Evolutionary conservation across 2,329 filamentous ascomycete genomes (phyloP).

Genomic region (Aspergillus versicolor): DNA sequence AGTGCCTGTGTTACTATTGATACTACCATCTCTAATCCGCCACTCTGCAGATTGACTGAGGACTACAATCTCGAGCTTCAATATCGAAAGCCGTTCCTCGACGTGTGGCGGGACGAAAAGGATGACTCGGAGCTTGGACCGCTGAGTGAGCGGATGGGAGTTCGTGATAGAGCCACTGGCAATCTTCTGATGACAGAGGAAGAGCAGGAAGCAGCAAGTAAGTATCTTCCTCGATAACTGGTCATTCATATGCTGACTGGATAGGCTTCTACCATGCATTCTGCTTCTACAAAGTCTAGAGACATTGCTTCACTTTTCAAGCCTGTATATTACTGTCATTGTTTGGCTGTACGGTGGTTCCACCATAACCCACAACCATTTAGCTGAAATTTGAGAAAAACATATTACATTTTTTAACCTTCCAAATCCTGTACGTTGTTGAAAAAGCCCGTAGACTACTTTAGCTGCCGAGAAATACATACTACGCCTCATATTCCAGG

Average conservation of each 20-base stretch:
- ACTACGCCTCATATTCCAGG: neutral
- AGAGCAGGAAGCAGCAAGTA: slow-evolving; percentile 84
- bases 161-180: slow-evolving; percentile 68
- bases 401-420: neutral
- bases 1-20: slow-evolving; percentile 13
- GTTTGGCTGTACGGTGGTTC: no score
- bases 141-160: slow-evolving; percentile 93
- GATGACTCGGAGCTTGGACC: slow-evolving; percentile 77
- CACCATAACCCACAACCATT: no score
- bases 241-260: slow-evolving; percentile 15
- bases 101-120: slow-evolving; percentile 91
- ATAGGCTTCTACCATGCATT: slow-evolving; percentile 83
- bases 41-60: slow-evolving; percentile 64
- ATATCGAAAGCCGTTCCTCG: slow-evolving; percentile 85
- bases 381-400: no score
- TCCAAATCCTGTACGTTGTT: no score
- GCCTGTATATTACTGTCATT: neutral
- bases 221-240: slow-evolving; percentile 21
- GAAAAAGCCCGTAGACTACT: no score
- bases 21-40: neutral
- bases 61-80: slow-evolving; percentile 96
- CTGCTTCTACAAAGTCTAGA: slow-evolving; percentile 89
- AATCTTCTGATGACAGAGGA: slow-evolving; percentile 72
- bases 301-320: neutral
- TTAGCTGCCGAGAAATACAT: no score